Percentiles rank a stretch among this genome's conserved stretches.
Evolutionary conservation across 2,329 filamentous ascomycete genomes (phyloP).

Genomic region (Sarocladium strictum): DNA sequence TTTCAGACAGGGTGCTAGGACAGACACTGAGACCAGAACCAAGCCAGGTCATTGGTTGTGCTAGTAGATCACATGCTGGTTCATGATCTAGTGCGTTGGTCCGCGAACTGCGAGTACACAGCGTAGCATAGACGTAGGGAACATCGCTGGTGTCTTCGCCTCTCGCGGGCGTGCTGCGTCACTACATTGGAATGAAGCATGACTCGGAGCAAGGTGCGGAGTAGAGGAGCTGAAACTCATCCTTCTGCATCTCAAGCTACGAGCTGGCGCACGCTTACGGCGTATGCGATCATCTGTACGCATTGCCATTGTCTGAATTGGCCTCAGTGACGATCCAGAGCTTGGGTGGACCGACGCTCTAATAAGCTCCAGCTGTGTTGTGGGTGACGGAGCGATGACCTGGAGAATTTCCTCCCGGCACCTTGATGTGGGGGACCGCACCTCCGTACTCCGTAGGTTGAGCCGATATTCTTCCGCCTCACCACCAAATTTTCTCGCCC

Average conservation of each 20-base stretch:
- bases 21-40: neutral
- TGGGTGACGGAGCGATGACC: neutral
- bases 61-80: neutral
- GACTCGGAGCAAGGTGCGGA: too few relatives aligned
- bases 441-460: neutral
- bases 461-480: constrained; percentile 5
- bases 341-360: neutral
- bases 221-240: too few relatives aligned
- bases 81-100: neutral
- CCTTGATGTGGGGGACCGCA: too few relatives aligned
- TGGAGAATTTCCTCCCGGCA: too few relatives aligned
- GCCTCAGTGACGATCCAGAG: neutral
- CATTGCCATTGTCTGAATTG: too few relatives aligned
- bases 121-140: neutral
- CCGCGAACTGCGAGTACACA: neutral
- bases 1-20: neutral
- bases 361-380: neutral
- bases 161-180: too few relatives aligned
- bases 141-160: neutral
- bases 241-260: too few relatives aligned
- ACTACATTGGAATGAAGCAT: too few relatives aligned
- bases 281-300: too few relatives aligned
- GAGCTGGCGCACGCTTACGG: too few relatives aligned
- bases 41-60: neutral
- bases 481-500: constrained; percentile 7